Conservation (phyloP, 495 filamentous ascomycete genomes). For the Friedmanniomyces endolithicus region DNA sequence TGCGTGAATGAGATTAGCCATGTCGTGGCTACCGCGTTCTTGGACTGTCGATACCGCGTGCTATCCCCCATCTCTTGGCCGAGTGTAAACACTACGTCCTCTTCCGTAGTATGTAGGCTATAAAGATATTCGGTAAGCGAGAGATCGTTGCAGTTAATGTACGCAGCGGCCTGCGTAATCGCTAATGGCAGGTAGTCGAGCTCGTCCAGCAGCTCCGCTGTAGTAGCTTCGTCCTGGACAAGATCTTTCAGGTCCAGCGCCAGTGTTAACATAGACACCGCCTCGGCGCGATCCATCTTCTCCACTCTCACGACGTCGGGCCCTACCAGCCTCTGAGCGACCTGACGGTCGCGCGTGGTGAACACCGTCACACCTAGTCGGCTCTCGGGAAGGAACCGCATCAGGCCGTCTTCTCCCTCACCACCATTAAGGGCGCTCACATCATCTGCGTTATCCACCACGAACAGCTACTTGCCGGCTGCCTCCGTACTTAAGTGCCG, state of each 20-base stretch:
- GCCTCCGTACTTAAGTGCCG: neutral
- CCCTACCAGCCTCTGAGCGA: slow-evolving; percentile 15
- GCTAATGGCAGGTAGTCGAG: slow-evolving; percentile 23
- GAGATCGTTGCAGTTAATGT: slow-evolving; percentile 20
- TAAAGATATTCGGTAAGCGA: slow-evolving; percentile 20
- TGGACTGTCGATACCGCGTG: slow-evolving; percentile 13
- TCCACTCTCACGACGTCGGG: slow-evolving; percentile 20
- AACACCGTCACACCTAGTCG: slow-evolving; percentile 19
- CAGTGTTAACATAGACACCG: slow-evolving; percentile 13
- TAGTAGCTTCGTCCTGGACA: slow-evolving; percentile 3
- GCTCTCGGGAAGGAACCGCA: slow-evolving; percentile 20
- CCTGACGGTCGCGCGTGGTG: slow-evolving; percentile 20
- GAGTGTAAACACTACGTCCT: slow-evolving; percentile 21
- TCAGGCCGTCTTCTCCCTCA: slow-evolving; percentile 9
- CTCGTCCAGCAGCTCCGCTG: slow-evolving; percentile 15
- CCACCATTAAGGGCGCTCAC: slow-evolving; percentile 14
- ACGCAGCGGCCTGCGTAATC: slow-evolving; percentile 25
- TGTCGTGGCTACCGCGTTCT: slow-evolving; percentile 23
- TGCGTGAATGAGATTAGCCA: slow-evolving; percentile 22
- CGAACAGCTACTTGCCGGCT: slow-evolving; percentile 5
- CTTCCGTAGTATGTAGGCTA: slow-evolving; percentile 18
- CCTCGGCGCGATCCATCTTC: slow-evolving; percentile 19
- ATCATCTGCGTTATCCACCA: slow-evolving; percentile 25
- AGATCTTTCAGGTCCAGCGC: slow-evolving; percentile 6
- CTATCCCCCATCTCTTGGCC: slow-evolving; percentile 23